Percentiles rank a stretch among this genome's conserved stretches.
These are phyloP conservation scores for Choiromyces venosus DNA, from an alignment of 495 filamentous ascomycete genomes.

Conservation along the genomic window DNA sequence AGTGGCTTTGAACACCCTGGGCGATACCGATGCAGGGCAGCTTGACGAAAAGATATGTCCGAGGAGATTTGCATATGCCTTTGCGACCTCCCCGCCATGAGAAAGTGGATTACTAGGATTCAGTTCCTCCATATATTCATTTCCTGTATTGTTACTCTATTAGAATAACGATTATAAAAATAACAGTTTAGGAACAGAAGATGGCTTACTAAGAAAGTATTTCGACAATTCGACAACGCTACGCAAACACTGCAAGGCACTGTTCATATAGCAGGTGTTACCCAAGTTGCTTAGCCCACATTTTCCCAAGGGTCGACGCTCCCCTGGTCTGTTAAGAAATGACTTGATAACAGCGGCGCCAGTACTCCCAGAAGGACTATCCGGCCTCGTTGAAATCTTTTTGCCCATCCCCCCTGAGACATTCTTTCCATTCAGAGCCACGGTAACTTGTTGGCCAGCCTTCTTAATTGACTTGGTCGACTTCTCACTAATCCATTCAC, in stretches of 20 bases:
- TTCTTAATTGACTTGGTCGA: slow-evolving; percentile 41
- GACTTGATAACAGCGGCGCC: slow-evolving; percentile 58
- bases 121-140: slow-evolving; percentile 67
- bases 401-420: slow-evolving; percentile 14
- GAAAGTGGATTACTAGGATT: slow-evolving; percentile 78
- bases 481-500: slow-evolving; percentile 61
- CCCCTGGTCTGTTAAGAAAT: slow-evolving; percentile 58
- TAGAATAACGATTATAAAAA: slow-evolving; percentile 34
- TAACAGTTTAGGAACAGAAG: slow-evolving; percentile 10
- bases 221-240: slow-evolving; percentile 84
- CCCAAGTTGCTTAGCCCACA: slow-evolving; percentile 85
- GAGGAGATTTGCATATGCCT: slow-evolving; percentile 68
- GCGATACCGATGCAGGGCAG: slow-evolving; percentile 59
- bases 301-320: slow-evolving; percentile 58
- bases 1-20: slow-evolving; percentile 69
- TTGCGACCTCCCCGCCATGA: slow-evolving; percentile 75
- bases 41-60: slow-evolving; percentile 64
- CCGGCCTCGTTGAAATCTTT: slow-evolving; percentile 43
- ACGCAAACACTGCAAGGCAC: slow-evolving; percentile 85
- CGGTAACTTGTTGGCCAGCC: slow-evolving; percentile 41
- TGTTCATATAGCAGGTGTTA: slow-evolving; percentile 99
- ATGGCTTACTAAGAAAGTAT: slow-evolving; percentile 68
- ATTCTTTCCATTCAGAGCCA: slow-evolving; percentile 42
- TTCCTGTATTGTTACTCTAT: slow-evolving; percentile 44
- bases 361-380: slow-evolving; percentile 48